These are phyloP conservation scores for Kitagawia praeruptora DNA, from an alignment of 129 eudicot genomes.

Conservation along the genomic window DNA sequence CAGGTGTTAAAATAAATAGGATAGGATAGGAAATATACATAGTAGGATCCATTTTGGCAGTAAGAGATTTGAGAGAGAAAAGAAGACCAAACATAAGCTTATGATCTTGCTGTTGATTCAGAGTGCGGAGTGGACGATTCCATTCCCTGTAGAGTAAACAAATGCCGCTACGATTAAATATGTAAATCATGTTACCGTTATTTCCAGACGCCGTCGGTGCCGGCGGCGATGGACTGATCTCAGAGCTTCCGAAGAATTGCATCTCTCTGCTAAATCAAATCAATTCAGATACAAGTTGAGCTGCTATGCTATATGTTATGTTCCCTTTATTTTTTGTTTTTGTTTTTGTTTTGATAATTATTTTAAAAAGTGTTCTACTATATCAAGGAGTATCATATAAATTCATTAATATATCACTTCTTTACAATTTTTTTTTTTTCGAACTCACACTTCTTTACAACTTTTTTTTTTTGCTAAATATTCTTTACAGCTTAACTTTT, in stretches of 20 bases:
- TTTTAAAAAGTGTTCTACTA: no score
- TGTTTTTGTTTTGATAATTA: no score
- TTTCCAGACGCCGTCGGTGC: conserved; percentile 75
- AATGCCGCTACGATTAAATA: conserved; percentile 81
- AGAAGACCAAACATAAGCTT: conserved; percentile 94
- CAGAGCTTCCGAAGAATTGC: conserved; percentile 87
- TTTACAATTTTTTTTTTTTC: no score
- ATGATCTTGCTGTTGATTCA: conserved; percentile 72
- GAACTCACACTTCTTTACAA: no score
- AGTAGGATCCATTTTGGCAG: conserved; percentile 97
- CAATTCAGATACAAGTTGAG: no score
- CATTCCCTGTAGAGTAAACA: conserved; percentile 92
- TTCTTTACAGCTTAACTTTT: no score
- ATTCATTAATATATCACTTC: no score
- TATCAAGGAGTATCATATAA: no score
- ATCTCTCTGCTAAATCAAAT: conserved; percentile 5
- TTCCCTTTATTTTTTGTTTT: no score
- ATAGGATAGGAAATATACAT: conserved; percentile 29
- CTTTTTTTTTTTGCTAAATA: no score
- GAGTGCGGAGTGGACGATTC: conserved; percentile 90
- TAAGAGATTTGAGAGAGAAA: conserved; percentile 82
- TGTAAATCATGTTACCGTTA: conserved; percentile 80
- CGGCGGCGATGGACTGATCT: conserved; percentile 91
- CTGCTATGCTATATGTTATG: no score
- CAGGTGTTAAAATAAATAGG: no score